Base-by-base conservation (phyloP, 2,329 filamentous ascomycete species). In the Ambrosiella xylebori region DNA sequence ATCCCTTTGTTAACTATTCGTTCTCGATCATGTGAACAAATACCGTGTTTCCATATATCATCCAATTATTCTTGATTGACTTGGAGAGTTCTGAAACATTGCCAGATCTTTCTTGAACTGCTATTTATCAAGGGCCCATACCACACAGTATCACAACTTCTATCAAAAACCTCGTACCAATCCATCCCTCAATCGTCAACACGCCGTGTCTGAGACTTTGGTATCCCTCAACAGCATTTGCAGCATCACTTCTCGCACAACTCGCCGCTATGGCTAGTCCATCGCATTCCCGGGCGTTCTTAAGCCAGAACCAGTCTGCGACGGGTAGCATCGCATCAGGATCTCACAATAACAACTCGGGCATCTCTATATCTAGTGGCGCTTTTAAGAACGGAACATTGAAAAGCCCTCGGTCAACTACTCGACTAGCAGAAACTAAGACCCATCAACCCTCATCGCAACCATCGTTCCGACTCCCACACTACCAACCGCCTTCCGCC, bases 381-480 rank as follows among this genome's bases (percentile, higher is more conserved):
- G 55, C 58, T 13, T 60, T 60, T 27, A 57, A 57, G 37, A 57
- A 60, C 39, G 58, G 58, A 13, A 57, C 55, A 12, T 35, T 60
- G 8, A 60, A 60, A 13, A 57, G 50, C 39, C 54, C 58, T n/a
- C 56, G 56, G 9, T 51, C 47, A 9, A 4, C 27, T 36, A 51
- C 47, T 19, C 15, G 13, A 51, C 19, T 51, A 41, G 39, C 39
- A 11, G 57, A 58, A 53, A 35, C 51, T 37, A 15, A 40, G 38
- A 19, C 19, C 38, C 6, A 41, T 35, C 36, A 36, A 17, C 37
- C 8, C 9, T 4, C n/a, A 36, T n/a, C 38, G 36, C 47, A 54
- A 38, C 39, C 49, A 41, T 3, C 45, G 7, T 9, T 13, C 50
- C 38, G 15, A 38, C 36, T n/a, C 51, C 45, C 12, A 7, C 11